Conservation (phyloP, 768 basidiomycete species). For the Suillus subalutaceus region DNA sequence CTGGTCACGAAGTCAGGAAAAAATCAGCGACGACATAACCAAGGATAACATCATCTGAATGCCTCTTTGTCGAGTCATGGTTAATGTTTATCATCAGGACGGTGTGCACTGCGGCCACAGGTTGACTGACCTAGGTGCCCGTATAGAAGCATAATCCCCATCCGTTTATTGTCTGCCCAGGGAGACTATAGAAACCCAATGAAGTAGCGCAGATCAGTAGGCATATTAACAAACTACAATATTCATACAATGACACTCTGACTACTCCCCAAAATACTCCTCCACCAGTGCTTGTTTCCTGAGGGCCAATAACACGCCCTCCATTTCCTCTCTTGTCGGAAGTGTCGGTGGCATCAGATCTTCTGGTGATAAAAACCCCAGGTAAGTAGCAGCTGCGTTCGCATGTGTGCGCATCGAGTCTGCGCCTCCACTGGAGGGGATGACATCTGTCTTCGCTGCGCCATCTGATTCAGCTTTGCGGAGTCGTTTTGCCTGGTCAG, state of each 20-base stretch:
- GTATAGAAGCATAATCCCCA: too few species aligned
- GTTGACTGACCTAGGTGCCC: not conserved
- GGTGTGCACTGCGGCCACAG: too few species aligned
- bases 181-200: not conserved
- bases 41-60: not conserved
- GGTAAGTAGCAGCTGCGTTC: constrained; percentile 65
- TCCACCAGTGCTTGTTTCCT: constrained; percentile 83
- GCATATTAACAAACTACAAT: not conserved
- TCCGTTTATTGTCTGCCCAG: not conserved
- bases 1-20: constrained; percentile 35
- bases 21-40: not conserved
- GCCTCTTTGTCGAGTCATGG: not conserved
- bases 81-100: too few species aligned
- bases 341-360: constrained; percentile 76
- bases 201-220: not conserved
- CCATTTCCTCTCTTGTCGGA: constrained; percentile 80
- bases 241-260: not conserved
- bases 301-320: constrained; percentile 68
- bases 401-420: constrained; percentile 38
- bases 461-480: constrained; percentile 1
- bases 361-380: constrained; percentile 75
- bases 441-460: not conserved
- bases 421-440: constrained; percentile 19
- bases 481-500: constrained; percentile 7
- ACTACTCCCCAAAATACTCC: constrained; percentile 64